A percentile compares a stretch with the other conserved stretches of the same genome.
Evolutionary conservation across 2,329 filamentous ascomycete genomes (phyloP).

Genomic region (Alternaria solani): DNA sequence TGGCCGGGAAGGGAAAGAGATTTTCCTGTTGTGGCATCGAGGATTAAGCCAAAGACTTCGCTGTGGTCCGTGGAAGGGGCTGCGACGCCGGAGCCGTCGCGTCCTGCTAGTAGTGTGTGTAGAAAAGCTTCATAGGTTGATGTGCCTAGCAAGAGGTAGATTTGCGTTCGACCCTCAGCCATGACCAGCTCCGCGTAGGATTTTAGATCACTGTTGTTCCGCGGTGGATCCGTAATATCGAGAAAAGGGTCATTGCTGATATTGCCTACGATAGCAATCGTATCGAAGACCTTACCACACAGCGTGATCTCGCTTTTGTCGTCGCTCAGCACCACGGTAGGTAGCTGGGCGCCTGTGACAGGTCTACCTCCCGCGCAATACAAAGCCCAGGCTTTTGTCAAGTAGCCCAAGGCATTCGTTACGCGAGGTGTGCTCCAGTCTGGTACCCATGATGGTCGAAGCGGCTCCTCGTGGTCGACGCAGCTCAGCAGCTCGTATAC

Average conservation of each 20-base stretch:
- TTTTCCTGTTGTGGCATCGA: constrained; percentile 24
- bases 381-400: constrained; percentile 28
- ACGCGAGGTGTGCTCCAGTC: constrained; percentile 33
- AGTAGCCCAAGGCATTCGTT: constrained; percentile 32
- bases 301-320: constrained; percentile 21
- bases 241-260: constrained; percentile 18
- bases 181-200: constrained; percentile 21
- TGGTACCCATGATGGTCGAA: constrained; percentile 34
- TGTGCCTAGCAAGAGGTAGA: constrained; percentile 11
- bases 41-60: constrained; percentile 34
- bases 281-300: constrained; percentile 28
- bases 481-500: constrained; percentile 29
- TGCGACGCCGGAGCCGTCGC: constrained; percentile 23
- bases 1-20: constrained; percentile 31
- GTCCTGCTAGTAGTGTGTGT: constrained; percentile 30
- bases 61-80: constrained; percentile 26
- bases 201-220: constrained; percentile 11
- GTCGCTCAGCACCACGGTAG: constrained; percentile 3
- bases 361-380: constrained; percentile 25
- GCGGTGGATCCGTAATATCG: constrained; percentile 20
- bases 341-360: neutral
- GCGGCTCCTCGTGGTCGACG: constrained; percentile 32
- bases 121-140: constrained; percentile 35
- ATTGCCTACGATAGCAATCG: constrained; percentile 16
- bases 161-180: neutral